Base-by-base conservation (phyloP, 352 stramenopile genomes). In the Saprolegnia diclina region DNA sequence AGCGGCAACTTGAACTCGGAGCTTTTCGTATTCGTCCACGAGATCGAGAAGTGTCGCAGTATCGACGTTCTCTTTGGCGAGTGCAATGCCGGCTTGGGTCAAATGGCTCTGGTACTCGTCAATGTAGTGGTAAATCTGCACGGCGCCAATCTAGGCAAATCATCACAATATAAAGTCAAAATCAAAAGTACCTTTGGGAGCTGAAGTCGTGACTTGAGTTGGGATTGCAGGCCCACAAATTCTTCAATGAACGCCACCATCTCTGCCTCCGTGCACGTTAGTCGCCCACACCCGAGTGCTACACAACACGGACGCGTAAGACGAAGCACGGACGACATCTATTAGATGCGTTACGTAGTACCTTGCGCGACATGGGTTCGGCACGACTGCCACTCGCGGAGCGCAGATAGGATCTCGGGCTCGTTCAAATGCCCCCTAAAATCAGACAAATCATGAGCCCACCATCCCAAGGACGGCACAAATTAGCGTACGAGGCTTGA, bases 11-110 rank as follows among this genome's bases (percentile, higher is more conserved):
- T 61, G 63, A 7, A 21, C 44, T 5, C 50, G 45, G 6, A 69
- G 63, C 38, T 69, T 52, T 18, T 69, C 63, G 26, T 69, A 69
- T 24, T 57, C 63, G 29, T 69, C 63, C 22, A 69, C 26, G 21
- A 45, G 63, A 11, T 24, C 42, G 29, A 69, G 21, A 4, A 69
- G 63, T n/a, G 63, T 69, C 35, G 46, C 50, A 4, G 63, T 61
- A 45, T 69, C 63, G 45, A 69, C 38, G 13, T 52, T 21, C 19
- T 69, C 63, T 48, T 29, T 61, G 11, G 63, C 26, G 6, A 69
- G 38, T 18, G 45, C 63, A 44, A 61, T 69, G 21, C 63, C 52
- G 13, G 52, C 63, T 61, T 69, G 63, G 13, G n/a, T 69, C 5
- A 69, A 55, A 38, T 52, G 54, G n/a, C 29, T 35, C 29, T 69